phyloP scores from a whole-genome alignment of 2,329 filamentous ascomycete species.

The Ophiostoma ulmi region DNA sequence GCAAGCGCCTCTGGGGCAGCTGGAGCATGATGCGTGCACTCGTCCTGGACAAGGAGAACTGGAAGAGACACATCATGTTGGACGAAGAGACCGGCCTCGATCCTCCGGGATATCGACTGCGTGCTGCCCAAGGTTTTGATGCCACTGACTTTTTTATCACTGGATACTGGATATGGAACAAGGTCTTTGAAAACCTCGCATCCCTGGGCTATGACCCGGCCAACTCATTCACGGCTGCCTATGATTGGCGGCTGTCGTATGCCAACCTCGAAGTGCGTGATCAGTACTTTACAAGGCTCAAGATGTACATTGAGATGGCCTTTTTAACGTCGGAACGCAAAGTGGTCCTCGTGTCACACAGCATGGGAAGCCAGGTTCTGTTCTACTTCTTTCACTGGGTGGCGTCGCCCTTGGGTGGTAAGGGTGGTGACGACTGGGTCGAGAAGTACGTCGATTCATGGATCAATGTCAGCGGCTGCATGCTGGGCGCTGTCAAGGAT shows the following conservation, averaged over 20 bases:
- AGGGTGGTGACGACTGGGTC: constrained; percentile 82
- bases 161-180: constrained; percentile 98
- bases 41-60: constrained; percentile 84
- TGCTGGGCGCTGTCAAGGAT: constrained; percentile 91
- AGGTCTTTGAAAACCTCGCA: constrained; percentile 94
- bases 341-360: constrained; percentile 82
- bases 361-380: constrained; percentile 93
- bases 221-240: constrained; percentile 62
- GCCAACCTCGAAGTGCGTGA: constrained; percentile 83
- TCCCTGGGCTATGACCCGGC: constrained; percentile 92
- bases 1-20: constrained; percentile 91
- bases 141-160: constrained; percentile 92
- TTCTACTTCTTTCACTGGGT: constrained; percentile 79
- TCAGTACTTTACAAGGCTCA: constrained; percentile 88
- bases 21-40: constrained; percentile 99
- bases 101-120: constrained; percentile 81
- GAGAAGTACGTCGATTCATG: constrained; percentile 85
- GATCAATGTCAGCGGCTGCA: constrained; percentile 98
- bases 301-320: constrained; percentile 83
- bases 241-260: constrained; percentile 94
- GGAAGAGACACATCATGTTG: constrained; percentile 97
- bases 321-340: constrained; percentile 70
- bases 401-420: constrained; percentile 69
- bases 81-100: constrained; percentile 88
- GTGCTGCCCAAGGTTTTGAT: constrained; percentile 93